Evolutionary conservation across 306 rosid species (phyloP).

Genomic region (Trichosanthes truncata): DNA sequence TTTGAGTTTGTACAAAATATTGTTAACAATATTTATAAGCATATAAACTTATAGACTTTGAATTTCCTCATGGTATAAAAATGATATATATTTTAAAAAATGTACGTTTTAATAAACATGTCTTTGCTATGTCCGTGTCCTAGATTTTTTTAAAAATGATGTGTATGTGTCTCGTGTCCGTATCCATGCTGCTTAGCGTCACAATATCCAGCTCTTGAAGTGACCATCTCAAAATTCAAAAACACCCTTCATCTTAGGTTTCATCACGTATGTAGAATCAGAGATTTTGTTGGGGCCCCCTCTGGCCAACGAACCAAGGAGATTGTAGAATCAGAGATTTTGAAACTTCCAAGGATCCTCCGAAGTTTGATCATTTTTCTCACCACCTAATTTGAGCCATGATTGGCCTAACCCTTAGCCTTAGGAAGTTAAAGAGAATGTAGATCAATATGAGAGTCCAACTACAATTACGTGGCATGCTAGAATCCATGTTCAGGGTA

Average conservation of each 20-base stretch:
- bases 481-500: neutral
- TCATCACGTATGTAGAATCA: neutral
- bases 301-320: no score
- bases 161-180: no score
- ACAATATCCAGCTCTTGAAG: neutral
- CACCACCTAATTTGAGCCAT: neutral
- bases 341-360: neutral
- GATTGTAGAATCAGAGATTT: neutral
- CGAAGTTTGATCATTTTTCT: neutral
- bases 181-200: no score
- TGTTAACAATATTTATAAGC: no score
- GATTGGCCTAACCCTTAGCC: neutral
- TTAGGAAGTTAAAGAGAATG: neutral
- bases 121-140: no score
- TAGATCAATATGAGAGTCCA: neutral
- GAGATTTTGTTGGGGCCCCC: neutral
- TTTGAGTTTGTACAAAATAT: no score
- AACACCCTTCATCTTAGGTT: neutral
- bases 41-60: no score
- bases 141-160: no score
- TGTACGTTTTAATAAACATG: no score
- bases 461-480: neutral
- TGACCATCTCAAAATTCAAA: neutral
- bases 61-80: no score
- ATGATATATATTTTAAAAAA: no score